These are phyloP conservation scores for Dioszegia hungarica DNA, from an alignment of 768 basidiomycete genomes.

Conservation along the genomic window DNA sequence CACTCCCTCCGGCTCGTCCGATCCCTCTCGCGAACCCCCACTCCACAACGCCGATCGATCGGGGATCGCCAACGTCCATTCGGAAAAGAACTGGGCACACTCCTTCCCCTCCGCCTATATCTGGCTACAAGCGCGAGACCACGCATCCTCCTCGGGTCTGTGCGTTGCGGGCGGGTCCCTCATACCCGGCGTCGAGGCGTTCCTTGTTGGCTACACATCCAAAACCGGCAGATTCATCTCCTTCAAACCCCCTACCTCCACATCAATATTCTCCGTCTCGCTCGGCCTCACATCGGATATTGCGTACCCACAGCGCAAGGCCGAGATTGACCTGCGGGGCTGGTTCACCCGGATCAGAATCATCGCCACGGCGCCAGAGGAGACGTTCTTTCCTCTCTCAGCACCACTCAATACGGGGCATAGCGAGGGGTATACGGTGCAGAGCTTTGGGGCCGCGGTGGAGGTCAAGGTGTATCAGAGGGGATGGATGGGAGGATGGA, in stretches of 20 bases:
- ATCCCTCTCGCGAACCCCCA: not conserved
- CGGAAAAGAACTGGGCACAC: constrained; percentile 37
- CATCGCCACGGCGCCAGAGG: constrained; percentile 1
- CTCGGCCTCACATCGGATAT: constrained; percentile 22
- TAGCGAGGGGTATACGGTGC: constrained; percentile 15
- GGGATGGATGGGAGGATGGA: constrained; percentile 10
- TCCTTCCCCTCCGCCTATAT: constrained; percentile 30
- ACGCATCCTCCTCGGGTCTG: constrained; percentile 10
- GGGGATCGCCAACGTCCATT: constrained; percentile 17
- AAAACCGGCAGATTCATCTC: constrained; percentile 1
- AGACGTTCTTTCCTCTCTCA: constrained; percentile 26
- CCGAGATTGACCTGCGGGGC: constrained; percentile 25
- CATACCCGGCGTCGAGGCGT: constrained; percentile 27
- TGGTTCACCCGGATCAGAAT: constrained; percentile 24
- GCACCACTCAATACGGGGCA: constrained; percentile 30
- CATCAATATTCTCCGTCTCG: constrained; percentile 20
- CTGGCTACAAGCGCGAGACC: constrained; percentile 32
- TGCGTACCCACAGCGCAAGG: constrained; percentile 5
- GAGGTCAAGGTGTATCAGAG: constrained; percentile 19
- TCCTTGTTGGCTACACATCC: constrained; percentile 24
- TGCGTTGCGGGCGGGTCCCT: constrained; percentile 24
- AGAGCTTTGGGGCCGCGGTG: constrained; percentile 25
- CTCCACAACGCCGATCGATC: not conserved
- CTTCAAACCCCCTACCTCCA: constrained; percentile 26
- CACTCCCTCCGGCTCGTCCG: constrained; percentile 2